Evolutionary conservation across 2,329 filamentous ascomycete genomes (phyloP), one percentile per base, ranked within the genome.

Genomic region (Alternaria novae-zelandiae): DNA sequence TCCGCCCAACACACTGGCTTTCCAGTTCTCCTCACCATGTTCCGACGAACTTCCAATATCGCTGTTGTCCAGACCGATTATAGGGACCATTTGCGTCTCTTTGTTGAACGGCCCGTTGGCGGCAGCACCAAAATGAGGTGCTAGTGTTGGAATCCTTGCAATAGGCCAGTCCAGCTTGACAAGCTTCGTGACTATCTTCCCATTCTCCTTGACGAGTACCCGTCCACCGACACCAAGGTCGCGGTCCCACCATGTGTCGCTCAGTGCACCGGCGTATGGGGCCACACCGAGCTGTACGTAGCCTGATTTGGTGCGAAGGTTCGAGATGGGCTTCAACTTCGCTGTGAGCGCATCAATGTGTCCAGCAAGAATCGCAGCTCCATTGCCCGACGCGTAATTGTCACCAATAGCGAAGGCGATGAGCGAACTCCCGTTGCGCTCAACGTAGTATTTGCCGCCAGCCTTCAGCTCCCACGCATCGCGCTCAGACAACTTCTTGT

Each of bases 201-300:
- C 91, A 5, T 85, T 78, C 71, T 97, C 90, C 67, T 90, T 91
- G 49, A 98, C 90, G 53, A 98, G 85, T 5, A 98, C 95, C 47
- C 94, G 87, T 43, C 96, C 96, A 68, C 94, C 96, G 72, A 98
- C 91, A 69, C 92, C 90, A 55, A 99, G 86, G 79, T 99, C 96
- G 41, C 96, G 89, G 80, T 98, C 96, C 95, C 94, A 98, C 96
- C 96, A 98, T 1, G 96, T 98, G 66, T 86, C 85, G 77, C 94
- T 96, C 65, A 98, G 82, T 2, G 85, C 94, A 54, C 96, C 95
- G 10, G 94, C 95, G 78, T 98, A 99, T 1, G 92, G 96, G 3
- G 96, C 94, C 57, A 98, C 93, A 23, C 93, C 95, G 7, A 98
- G 87, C 83, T 98, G 93, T 26, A 93, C 80, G 76, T 93, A 99